These are phyloP conservation scores for Leucosporidium scottii DNA, from an alignment of 768 basidiomycete genomes.

Conservation along the genomic window DNA sequence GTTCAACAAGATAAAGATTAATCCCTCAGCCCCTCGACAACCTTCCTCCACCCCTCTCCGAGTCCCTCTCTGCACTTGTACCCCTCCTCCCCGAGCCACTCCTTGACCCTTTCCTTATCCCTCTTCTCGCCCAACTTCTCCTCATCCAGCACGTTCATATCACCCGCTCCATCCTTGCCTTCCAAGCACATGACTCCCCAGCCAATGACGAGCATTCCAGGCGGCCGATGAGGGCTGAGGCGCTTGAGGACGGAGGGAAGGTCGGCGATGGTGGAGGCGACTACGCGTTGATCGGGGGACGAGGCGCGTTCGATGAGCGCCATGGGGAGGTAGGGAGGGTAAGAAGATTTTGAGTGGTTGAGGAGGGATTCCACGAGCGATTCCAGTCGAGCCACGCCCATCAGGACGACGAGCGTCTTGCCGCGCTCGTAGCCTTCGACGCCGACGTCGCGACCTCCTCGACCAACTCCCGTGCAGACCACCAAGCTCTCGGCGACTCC, in stretches of 20 bases:
- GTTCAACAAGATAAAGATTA: neutral
- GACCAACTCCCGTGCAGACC: conserved; percentile 89
- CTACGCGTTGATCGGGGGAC: conserved; percentile 80
- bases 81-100: conserved; percentile 16
- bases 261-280: conserved; percentile 66
- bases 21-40: conserved; percentile 6
- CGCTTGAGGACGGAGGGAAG: conserved; percentile 65
- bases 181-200: conserved; percentile 80
- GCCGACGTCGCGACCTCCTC: conserved; percentile 69
- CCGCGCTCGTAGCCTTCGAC: conserved; percentile 81
- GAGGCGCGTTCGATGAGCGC: conserved; percentile 93
- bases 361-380: conserved; percentile 62
- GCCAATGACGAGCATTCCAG: conserved; percentile 92
- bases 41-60: conserved; percentile 18
- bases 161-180: conserved; percentile 23
- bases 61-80: conserved; percentile 21
- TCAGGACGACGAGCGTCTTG: conserved; percentile 75
- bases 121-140: conserved; percentile 1
- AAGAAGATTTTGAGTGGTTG: conserved; percentile 52
- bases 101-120: conserved; percentile 8
- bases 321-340: conserved; percentile 72
- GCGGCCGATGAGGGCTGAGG: conserved; percentile 78
- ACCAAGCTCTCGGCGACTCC: conserved; percentile 84
- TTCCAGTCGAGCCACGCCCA: conserved; percentile 84
- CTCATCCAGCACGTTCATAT: conserved; percentile 28